These are phyloP conservation scores for Phragmites australis DNA, from an alignment of 176 grass and related monocot species.

Conservation along the genomic window DNA sequence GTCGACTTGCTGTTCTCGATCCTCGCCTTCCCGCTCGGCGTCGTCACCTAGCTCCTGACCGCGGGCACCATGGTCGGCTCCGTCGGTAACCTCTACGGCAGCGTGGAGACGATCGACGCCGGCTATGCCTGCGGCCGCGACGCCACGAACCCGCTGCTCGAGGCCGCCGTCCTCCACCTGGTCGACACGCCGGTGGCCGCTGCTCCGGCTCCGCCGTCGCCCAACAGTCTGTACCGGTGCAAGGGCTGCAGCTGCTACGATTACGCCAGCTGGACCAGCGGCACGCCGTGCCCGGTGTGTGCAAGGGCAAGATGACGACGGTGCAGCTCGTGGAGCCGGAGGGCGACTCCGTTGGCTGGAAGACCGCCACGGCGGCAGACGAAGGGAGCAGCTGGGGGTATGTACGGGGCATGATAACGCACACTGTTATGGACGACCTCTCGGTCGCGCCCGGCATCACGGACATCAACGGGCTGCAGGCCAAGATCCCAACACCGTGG, in stretches of 20 bases:
- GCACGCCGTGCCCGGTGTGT: conserved; percentile 3
- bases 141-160: conserved; percentile 19
- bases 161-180: not conserved
- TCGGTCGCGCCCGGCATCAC: conserved; percentile 27
- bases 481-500: conserved; percentile 31
- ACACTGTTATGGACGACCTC: conserved; percentile 50
- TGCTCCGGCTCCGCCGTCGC: too few relatives aligned
- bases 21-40: conserved; percentile 33
- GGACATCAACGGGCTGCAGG: conserved; percentile 32
- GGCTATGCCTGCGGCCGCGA: not conserved
- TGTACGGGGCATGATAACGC: conserved; percentile 29
- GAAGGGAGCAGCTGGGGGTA: not conserved
- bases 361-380: not conserved
- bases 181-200: rapidly evolving
- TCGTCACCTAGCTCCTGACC: conserved; percentile 22
- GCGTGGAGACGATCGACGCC: conserved; percentile 29
- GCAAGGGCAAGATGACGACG: not conserved
- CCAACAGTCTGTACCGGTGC: not conserved
- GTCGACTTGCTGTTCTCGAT: conserved; percentile 60
- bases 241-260: not conserved
- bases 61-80: conserved; percentile 18
- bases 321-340: not conserved
- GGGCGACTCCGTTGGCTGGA: not conserved
- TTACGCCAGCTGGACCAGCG: not conserved
- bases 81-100: conserved; percentile 34